Base-by-base conservation (phyloP, 768 basidiomycete genomes). In the Podaxis sp. region DNA sequence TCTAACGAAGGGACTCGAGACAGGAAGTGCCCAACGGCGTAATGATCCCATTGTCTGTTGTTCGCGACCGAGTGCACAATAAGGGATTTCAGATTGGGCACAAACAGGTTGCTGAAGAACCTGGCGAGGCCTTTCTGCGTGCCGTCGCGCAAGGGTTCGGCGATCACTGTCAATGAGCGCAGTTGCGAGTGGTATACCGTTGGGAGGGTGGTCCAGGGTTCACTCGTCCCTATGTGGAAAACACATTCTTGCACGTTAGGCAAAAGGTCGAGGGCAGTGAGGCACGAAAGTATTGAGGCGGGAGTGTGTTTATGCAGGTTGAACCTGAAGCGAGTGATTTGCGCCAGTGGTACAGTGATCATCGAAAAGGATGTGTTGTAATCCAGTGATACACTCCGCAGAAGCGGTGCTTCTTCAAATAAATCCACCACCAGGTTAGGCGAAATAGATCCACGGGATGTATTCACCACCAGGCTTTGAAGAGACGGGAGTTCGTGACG, bases 241-340 rank as follows among this genome's bases (percentile, higher is more conserved):
- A 64, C 17, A 47, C 63, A 64, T 37, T 64, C 63, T 50, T 60
- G 57, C 15, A 64, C 54, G 33, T 60, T 59, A 7, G 63, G 63
- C 1, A 59, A 22, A 9, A 59, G 37, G 22, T 54, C 27, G 19
- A 64, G 47, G 13, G 63, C 58, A 9, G 37, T 33, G 50, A 66
- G 59, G 27, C 65, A 66, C 4, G 50, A 25, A 29, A 64, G 43
- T 15, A 66, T 61, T 2, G 63, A 59, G 7, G 63, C 59, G 19
- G 65, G 65, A 4, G 63, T 64, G 36, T 61, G 55, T 52, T 55
- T 64, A 22, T 66, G 65, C 9, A 66, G 37, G 17, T 19, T 27
- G 43, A 64, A 50, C 24, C 50, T 49, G 47, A 66, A 59, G 25
- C 38, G 59, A 19, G 55, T 64, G 22, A 66, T 55, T 55, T 64